Evolutionary conservation across 1,139 yeast species (phyloP), one percentile per base, ranked within the genome.

Genomic region (Kodamaea plutei): DNA sequence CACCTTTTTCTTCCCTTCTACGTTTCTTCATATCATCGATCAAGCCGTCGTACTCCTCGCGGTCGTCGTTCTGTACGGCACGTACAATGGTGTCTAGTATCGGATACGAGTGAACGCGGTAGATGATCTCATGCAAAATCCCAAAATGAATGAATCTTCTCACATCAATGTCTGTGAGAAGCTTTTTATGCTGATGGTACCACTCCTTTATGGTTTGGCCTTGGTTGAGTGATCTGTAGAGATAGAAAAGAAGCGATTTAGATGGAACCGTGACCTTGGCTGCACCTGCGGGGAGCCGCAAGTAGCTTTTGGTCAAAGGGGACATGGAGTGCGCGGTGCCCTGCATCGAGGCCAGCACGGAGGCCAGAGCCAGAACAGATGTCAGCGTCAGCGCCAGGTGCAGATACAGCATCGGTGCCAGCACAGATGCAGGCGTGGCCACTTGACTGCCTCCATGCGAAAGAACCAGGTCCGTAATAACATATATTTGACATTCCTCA

Each of bases 141-240:
- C 98, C 99, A 64, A 89, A 93, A 17, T 88, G 79, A 10, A 91
- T 66, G 47, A 93, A 85, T 30, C 95, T 61, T 38, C 97, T 65
- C 2, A 91, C 66, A 54, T 93, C 98, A 24, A 93, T 76, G 43
- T 76, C 73, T 12, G 47, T 59, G 18, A 93, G 58, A 6, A 64
- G 58, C 28, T 73, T 71, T 23, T 67, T 69, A 49, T 93, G 83
- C 39, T 76, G 68, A 2, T 57, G 35, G 50, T 77, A 84, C 97
- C 98, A 93, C 24, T 83, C 88, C 41, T 78, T 76, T 4, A 93
- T 67, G 0, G 85, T 72, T 32, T 74, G 77, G 1, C 95, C 94
- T 41, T 84, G 95, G 39, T 80, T 81, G 34, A 93, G 64, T 1
- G 89, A 77, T 26, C 88, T 57, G 56, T 88, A 93, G 5, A 91